Base-by-base conservation (phyloP, 1,139 yeast species). In the Yamadazyma oceani region DNA sequence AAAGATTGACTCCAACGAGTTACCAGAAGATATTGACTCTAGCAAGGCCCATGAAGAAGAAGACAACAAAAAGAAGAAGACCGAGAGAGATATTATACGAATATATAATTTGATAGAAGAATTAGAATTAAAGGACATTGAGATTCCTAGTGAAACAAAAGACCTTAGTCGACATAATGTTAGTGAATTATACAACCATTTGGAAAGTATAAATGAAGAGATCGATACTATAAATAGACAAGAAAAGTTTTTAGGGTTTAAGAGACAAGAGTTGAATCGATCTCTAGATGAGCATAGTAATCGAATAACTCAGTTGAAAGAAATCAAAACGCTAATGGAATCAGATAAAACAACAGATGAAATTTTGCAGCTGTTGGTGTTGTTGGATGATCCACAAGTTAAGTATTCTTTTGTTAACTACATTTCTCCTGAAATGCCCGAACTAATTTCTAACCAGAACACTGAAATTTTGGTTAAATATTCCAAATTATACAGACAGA, bases 141-240 rank as follows among this genome's bases (percentile, higher is more conserved):
- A 44, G 0, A 62, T 69, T 1, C 73, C 75, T 9, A 1, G 36
- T 2, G 39, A 45, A 10, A 52, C 54, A 29, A 62, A 63, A 40
- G 49, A 46, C n/a, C 40, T 45, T 8, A 40, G 47, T 19, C n/a
- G 27, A 3, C 35, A 35, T 3, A 45, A 46, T 26, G n/a, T 39
- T 5, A 23, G 8, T 4, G 34, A 38, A n/a, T 48, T 53, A 2
- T 41, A 42, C 28, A 40, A 37, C 2, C 48, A 47, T 28, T 44
- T 64, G 17, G 37, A 36, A 1, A 15, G 31, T 8, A 36, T 57
- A 0, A 51, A 48, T 26, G 46, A 42, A 3, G 48, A 54, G n/a
- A 40, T 55, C 32, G 54, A 51, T 13, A 48, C 41, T 1, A 29
- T 54, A 5, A 37, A 32, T 5, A 45, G 51, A 14, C 58, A 54